Conservation (phyloP, 73 alveolate genomes). For the Diophrys appendiculata region DNA sequence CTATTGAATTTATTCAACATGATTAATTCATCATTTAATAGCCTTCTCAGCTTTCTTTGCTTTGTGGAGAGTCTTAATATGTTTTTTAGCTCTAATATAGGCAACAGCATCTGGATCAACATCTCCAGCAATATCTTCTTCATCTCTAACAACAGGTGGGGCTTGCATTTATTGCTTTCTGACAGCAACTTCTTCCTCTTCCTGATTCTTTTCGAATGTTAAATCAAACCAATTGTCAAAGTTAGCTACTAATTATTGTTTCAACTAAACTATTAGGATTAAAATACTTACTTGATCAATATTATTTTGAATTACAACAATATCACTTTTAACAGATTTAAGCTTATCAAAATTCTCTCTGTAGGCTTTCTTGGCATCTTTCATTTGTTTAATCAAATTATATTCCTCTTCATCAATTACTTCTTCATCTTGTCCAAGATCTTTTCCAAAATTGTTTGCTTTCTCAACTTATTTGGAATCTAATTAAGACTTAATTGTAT, state of each 20-base stretch:
- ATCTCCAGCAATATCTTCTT: constrained; percentile 57
- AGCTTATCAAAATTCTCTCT: constrained; percentile 85
- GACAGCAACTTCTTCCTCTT: background rate
- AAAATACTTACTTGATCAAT: constrained; percentile 58
- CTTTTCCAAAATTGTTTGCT: constrained; percentile 63
- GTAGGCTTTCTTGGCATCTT: constrained; percentile 85
- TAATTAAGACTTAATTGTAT: constrained; percentile 50
- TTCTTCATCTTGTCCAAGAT: constrained; percentile 34
- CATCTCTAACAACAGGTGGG: background rate
- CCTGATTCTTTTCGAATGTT: constrained; percentile 60
- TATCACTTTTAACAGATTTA: constrained; percentile 78
- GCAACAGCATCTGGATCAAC: constrained; percentile 96
- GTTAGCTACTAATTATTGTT: constrained; percentile 58
- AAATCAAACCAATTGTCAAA: constrained; percentile 80
- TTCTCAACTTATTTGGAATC: constrained; percentile 83
- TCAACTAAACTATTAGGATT: background rate
- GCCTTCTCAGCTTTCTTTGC: constrained; percentile 76
- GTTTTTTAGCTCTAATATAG: constrained; percentile 92
- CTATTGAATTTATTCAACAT: too few species aligned
- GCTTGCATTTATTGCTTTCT: background rate
- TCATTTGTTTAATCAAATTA: constrained; percentile 79
- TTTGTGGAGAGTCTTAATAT: constrained; percentile 77
- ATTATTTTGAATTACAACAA: constrained; percentile 66
- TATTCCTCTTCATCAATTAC: constrained; percentile 97
- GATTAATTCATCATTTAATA: background rate